These are phyloP conservation scores for Phytopythium delawarense DNA, from an alignment of 352 stramenopile genomes.

Conservation along the genomic window DNA sequence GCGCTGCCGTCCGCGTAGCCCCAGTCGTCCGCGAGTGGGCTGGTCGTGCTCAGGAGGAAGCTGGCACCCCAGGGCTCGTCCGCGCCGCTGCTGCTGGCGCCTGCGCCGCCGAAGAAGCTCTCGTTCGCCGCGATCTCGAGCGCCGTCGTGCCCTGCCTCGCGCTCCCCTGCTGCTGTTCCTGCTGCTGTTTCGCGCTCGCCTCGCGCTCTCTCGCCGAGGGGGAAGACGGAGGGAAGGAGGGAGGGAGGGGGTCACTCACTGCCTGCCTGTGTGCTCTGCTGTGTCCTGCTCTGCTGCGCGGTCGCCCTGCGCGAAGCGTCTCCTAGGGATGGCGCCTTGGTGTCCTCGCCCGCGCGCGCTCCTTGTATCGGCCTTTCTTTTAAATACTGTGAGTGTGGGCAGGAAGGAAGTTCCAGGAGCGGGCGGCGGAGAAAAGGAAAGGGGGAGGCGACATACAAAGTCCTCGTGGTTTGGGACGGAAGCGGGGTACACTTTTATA, in stretches of 20 bases:
- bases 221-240: neutral
- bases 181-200: no score
- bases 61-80: conserved; percentile 29
- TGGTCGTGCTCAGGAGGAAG: conserved; percentile 15
- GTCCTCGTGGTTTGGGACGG: neutral
- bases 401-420: neutral
- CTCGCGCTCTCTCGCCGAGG: no score
- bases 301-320: neutral
- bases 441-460: neutral
- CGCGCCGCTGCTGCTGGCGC: conserved; percentile 14
- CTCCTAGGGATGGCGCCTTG: neutral
- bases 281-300: neutral
- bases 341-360: neutral
- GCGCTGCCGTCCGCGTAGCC: conserved; percentile 12
- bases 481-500: neutral
- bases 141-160: conserved; percentile 28
- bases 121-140: conserved; percentile 35
- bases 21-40: conserved; percentile 8
- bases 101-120: conserved; percentile 29
- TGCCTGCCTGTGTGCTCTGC: neutral
- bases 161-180: no score
- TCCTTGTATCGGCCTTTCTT: neutral
- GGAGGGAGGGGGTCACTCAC: neutral
- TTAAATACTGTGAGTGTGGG: conserved; percentile 3
- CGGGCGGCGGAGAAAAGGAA: neutral